phyloP scores from a whole-genome alignment of 1,284 basidiomycete genomes.

The Vanrija pseudolonga region DNA sequence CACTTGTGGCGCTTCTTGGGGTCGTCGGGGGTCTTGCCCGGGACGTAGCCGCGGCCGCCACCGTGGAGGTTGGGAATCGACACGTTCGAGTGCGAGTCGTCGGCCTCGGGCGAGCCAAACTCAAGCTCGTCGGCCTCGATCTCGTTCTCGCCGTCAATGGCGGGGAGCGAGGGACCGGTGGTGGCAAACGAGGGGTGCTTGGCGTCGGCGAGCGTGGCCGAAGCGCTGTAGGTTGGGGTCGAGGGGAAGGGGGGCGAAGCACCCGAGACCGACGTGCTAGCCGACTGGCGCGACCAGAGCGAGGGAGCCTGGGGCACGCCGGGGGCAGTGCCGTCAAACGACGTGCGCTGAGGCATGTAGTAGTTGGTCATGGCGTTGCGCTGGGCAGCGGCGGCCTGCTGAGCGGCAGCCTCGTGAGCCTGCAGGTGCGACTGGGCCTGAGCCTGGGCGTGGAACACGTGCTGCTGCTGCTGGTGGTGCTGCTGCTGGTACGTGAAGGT shows the following conservation, averaged over 20 bases:
- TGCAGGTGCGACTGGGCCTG: slow-evolving; percentile 31
- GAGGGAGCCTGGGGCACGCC: slow-evolving; percentile 4
- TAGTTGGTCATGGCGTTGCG: slow-evolving; percentile 21
- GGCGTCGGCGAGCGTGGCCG: slow-evolving; percentile 1
- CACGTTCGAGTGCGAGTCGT: slow-evolving; percentile 10
- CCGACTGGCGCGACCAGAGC: slow-evolving; percentile 20
- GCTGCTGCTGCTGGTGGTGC: slow-evolving; percentile 9
- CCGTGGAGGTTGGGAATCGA: slow-evolving; percentile 44
- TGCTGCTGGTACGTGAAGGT: slow-evolving; percentile 26
- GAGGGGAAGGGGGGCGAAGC: slow-evolving; percentile 27
- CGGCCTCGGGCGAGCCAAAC: slow-evolving; percentile 8
- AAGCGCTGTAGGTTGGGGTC: slow-evolving; percentile 20
- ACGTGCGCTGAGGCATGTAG: slow-evolving; percentile 17
- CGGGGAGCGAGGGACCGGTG: slow-evolving; percentile 9
- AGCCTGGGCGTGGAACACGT: slow-evolving; percentile 27
- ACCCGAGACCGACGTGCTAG: slow-evolving; percentile 17
- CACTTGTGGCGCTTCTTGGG: slow-evolving; percentile 52
- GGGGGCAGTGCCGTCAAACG: background rate
- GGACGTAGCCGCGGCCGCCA: slow-evolving; percentile 48
- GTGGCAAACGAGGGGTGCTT: too few species aligned
- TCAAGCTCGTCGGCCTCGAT: slow-evolving; percentile 4
- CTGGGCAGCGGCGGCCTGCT: slow-evolving; percentile 25
- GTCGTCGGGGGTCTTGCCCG: slow-evolving; percentile 49
- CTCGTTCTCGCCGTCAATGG: slow-evolving; percentile 9
- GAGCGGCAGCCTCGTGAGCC: slow-evolving; percentile 32